A percentile compares a stretch with the other conserved stretches of the same genome.
phyloP scores from a whole-genome alignment of 2,329 filamentous ascomycete species.

The Diaporthe citri region DNA sequence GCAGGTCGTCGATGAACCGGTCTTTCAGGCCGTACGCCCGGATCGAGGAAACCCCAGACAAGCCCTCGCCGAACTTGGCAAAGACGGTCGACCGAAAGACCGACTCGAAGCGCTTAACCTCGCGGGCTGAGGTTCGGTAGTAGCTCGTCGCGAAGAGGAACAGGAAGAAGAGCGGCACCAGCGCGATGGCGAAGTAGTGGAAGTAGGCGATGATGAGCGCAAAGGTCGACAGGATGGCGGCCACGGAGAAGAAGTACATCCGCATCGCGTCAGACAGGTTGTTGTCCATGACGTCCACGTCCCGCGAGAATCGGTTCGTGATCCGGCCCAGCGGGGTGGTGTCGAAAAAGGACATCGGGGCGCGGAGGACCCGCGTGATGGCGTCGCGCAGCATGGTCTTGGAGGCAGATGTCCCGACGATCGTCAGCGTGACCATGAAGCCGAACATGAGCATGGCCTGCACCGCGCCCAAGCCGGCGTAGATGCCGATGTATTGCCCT shows the following conservation, averaged over 20 bases:
- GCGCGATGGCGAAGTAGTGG: conserved; percentile 81
- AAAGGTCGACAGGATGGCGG: conserved; percentile 86
- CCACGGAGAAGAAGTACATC: conserved; percentile 90
- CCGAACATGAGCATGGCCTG: conserved; percentile 83
- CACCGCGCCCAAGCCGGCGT: conserved; percentile 76
- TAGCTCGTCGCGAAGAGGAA: conserved; percentile 89
- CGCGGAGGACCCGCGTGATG: conserved; percentile 79
- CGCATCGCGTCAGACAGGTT: conserved; percentile 88
- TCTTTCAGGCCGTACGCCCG: conserved; percentile 87
- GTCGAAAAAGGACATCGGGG: conserved; percentile 93
- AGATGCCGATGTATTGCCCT: conserved; percentile 79
- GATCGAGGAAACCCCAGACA: conserved; percentile 86
- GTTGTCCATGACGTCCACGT: conserved; percentile 98
- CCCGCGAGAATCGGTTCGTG: conserved; percentile 95
- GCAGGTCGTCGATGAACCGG: conserved; percentile 79
- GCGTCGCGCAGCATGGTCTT: conserved; percentile 85
- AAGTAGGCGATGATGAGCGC: conserved; percentile 95
- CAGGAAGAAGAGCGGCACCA: conserved; percentile 75
- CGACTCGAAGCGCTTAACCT: conserved; percentile 94
- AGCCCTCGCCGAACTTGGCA: conserved; percentile 89
- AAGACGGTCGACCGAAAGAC: conserved; percentile 90
- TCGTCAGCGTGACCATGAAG: conserved; percentile 83
- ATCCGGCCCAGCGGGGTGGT: conserved; percentile 95
- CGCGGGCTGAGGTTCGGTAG: conserved; percentile 90
- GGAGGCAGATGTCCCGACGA: conserved; percentile 84